Conservation (phyloP, 192 early-diverging fungal species). For the Umbelopsis sp. region DNA sequence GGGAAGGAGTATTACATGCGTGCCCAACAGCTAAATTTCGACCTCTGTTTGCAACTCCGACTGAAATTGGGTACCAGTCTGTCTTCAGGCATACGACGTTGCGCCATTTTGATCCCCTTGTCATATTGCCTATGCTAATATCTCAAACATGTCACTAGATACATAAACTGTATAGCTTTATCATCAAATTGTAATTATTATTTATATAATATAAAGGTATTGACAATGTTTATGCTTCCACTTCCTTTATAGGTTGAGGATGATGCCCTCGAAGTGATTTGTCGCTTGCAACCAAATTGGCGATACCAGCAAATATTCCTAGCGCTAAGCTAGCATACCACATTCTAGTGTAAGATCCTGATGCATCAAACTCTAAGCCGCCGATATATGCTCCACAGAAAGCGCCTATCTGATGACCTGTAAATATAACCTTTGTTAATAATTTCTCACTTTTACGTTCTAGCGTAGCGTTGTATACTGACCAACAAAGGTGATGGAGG, state of each 20-base stretch:
- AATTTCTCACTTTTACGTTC: not conserved
- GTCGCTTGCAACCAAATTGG: conserved; percentile 28
- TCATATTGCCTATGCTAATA: no score
- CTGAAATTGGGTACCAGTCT: not conserved
- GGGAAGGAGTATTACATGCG: not conserved
- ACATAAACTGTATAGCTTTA: no score
- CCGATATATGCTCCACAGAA: conserved; percentile 39
- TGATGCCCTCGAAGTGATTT: conserved; percentile 7
- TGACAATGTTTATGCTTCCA: not conserved
- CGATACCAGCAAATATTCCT: conserved; percentile 15
- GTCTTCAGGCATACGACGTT: no score
- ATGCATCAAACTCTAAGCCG: conserved; percentile 32
- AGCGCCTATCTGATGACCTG: conserved; percentile 37
- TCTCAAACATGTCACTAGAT: no score
- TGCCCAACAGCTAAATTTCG: not conserved
- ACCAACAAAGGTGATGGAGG: conserved; percentile 36
- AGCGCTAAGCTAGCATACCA: conserved; percentile 37
- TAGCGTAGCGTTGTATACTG: not conserved
- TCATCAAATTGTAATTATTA: no score
- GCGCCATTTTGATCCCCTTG: no score
- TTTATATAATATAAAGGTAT: no score
- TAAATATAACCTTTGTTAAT: not conserved
- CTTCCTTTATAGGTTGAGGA: not conserved
- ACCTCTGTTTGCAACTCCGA: not conserved
- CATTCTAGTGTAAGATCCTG: conserved; percentile 27